Conservation (phyloP, 2,329 filamentous ascomycete genomes). For the Pseudopithomyces chartarum region DNA sequence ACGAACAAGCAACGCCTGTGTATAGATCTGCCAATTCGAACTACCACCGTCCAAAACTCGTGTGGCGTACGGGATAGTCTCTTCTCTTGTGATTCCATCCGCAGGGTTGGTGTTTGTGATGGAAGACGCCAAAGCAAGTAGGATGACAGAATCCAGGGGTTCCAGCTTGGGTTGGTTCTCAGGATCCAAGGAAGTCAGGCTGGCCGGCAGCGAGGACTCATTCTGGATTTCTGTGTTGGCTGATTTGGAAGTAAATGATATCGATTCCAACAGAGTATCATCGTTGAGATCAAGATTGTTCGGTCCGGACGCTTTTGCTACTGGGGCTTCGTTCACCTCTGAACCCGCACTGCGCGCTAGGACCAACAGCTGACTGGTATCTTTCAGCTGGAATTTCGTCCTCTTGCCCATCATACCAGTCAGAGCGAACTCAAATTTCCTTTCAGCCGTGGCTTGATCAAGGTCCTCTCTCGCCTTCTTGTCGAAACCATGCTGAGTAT, state of each 20-base stretch:
- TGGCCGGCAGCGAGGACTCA: slow-evolving; percentile 60
- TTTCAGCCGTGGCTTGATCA: slow-evolving; percentile 66
- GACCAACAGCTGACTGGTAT: slow-evolving; percentile 87
- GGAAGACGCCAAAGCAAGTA: slow-evolving; percentile 79
- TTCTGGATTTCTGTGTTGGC: slow-evolving; percentile 50
- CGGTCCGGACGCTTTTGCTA: slow-evolving; percentile 53
- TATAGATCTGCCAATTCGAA: slow-evolving; percentile 98
- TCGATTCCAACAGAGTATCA: slow-evolving; percentile 87
- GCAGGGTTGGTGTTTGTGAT: slow-evolving; percentile 86
- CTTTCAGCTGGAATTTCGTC: slow-evolving; percentile 79
- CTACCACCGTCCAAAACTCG: slow-evolving; percentile 86
- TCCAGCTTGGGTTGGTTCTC: slow-evolving; percentile 81
- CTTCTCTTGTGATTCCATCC: slow-evolving; percentile 87
- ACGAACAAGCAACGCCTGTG: slow-evolving; percentile 86
- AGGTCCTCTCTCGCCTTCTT: slow-evolving; percentile 74
- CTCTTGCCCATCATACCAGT: slow-evolving; percentile 87
- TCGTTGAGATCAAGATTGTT: slow-evolving; percentile 82
- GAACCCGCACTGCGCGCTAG: slow-evolving; percentile 73
- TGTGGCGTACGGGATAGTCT: slow-evolving; percentile 88
- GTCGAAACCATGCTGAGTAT: slow-evolving; percentile 84
- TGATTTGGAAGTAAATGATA: slow-evolving; percentile 71
- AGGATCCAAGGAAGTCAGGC: slow-evolving; percentile 70
- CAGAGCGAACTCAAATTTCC: slow-evolving; percentile 79
- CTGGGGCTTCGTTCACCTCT: slow-evolving; percentile 16
- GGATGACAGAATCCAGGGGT: slow-evolving; percentile 85